Evolutionary conservation across 1,139 yeast genomes (phyloP).

Genomic region (Diutina ranongensis): DNA sequence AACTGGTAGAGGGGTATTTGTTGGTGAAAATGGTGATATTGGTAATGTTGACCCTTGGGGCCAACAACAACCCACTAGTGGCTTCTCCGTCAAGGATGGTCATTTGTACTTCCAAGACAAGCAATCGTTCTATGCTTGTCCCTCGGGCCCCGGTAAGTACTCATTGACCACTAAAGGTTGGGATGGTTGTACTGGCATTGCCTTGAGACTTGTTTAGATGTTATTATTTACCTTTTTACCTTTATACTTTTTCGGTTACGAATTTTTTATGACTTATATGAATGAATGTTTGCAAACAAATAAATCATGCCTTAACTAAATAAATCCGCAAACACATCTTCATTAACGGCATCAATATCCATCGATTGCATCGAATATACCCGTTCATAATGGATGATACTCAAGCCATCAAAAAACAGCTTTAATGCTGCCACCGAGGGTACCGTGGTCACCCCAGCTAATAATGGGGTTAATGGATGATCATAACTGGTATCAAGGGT

Average conservation of each 20-base stretch:
- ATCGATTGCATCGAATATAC: slow-evolving; percentile 1
- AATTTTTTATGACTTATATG: too few species aligned
- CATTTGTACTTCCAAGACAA: background rate
- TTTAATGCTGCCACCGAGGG: background rate
- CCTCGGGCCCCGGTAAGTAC: background rate
- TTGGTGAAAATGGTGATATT: slow-evolving; percentile 5
- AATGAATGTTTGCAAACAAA: background rate
- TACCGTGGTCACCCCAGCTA: background rate
- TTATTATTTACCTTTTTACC: too few species aligned
- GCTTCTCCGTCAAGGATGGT: slow-evolving; percentile 3
- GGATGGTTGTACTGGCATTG: slow-evolving; percentile 5
- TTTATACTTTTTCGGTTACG: too few species aligned
- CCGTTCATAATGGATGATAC: slow-evolving; percentile 2
- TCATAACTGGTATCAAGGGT: background rate
- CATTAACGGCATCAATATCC: background rate
- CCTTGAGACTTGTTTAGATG: background rate
- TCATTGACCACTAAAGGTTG: slow-evolving; percentile 3
- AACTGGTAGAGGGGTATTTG: background rate
- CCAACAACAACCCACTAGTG: slow-evolving; percentile 1
- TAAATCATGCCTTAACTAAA: background rate
- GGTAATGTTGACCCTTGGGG: slow-evolving; percentile 6
- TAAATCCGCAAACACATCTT: background rate
- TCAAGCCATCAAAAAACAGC: background rate
- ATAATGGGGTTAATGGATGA: background rate
- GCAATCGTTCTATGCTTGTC: slow-evolving; percentile 1